Evolutionary conservation across 2,329 filamentous ascomycete genomes (phyloP).

Genomic region (Aureobasidium subglaciale): DNA sequence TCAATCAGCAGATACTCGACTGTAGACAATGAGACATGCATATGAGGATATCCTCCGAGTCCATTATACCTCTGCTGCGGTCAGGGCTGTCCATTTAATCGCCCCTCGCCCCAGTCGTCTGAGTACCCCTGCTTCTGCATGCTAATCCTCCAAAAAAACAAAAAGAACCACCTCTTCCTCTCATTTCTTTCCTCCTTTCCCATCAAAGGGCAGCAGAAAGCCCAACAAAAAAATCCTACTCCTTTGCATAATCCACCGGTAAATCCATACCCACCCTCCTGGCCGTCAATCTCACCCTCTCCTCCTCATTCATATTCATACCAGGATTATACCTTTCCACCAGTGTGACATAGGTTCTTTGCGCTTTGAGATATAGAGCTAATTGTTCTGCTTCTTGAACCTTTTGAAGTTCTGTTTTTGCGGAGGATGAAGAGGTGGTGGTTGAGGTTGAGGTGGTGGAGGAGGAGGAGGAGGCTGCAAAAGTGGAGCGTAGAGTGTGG

Average conservation of each 20-base stretch:
- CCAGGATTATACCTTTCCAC: conserved; percentile 92
- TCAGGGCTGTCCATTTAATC: no score
- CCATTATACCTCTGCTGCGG: no score
- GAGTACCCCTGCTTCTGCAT: no score
- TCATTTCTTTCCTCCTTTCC: no score
- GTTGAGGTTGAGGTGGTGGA: conserved; percentile 4
- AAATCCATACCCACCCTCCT: conserved; percentile 85
- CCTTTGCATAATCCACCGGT: conserved; percentile 40
- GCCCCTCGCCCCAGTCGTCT: no score
- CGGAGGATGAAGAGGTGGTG: not conserved
- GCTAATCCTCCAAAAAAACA: no score
- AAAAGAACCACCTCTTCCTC: not conserved
- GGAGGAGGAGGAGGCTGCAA: conserved; percentile 39
- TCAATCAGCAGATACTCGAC: no score
- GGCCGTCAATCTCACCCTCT: conserved; percentile 76
- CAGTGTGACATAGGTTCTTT: conserved; percentile 72
- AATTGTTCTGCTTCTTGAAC: conserved; percentile 65
- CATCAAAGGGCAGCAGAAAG: no score
- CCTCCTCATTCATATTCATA: conserved; percentile 77
- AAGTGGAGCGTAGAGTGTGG: conserved; percentile 61
- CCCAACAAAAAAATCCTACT: not conserved
- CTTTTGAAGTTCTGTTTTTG: conserved; percentile 26
- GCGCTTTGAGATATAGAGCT: conserved; percentile 72
- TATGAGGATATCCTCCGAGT: no score
- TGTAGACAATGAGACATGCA: no score